Base-by-base conservation (phyloP, 352 stramenopile genomes). In the Phytophthora syringae region DNA sequence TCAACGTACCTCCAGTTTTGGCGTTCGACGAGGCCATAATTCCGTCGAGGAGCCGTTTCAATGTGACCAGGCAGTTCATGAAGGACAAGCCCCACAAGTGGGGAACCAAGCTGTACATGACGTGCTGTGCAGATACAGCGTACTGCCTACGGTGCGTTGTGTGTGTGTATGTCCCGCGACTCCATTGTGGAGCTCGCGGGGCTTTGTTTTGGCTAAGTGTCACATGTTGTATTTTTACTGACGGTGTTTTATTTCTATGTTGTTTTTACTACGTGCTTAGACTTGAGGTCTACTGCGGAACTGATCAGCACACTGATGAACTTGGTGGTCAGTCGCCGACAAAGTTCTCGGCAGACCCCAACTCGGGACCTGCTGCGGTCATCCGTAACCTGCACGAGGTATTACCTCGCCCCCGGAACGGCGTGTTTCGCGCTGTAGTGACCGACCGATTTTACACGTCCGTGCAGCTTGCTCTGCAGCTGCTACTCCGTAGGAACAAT, bases 371-470 rank as follows among this genome's bases (percentile, higher is more conserved):
- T 10, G 54, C 47, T 3, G 52, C 52, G 0, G 54, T 62, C 5
- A 39, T 70, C 4, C 47, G 62, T 1, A 70, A 60, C 34, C 49
- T 70, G 2, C 5, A 47, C 5, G 28, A 56, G 2, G 49, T 70
- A 5, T 20, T 70, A 3, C 40, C 47, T 1, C 7, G 15, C 4
- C 2, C 7, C 0, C 3, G 40, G 16, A 9, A 30, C 5, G 62
- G 62, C 3, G 22, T 65, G 2, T 61, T 45, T 6, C 49, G 65
- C 15, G 50, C 50, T 6, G 54, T 65, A 1, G 54, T 62, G 15
- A 66, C 42, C 7, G 55, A 72, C 54, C 30, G 64, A 0, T 66
- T 71, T 21, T 71, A 71, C 36, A 66, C 50, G 11, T 66, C 64
- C 0, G 20, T 63, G 36, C 51, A 67, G 37, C 50, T 72, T 0